phyloP scores from a whole-genome alignment of 2,329 filamentous ascomycete genomes.

The Rugonectria rugulosa region DNA sequence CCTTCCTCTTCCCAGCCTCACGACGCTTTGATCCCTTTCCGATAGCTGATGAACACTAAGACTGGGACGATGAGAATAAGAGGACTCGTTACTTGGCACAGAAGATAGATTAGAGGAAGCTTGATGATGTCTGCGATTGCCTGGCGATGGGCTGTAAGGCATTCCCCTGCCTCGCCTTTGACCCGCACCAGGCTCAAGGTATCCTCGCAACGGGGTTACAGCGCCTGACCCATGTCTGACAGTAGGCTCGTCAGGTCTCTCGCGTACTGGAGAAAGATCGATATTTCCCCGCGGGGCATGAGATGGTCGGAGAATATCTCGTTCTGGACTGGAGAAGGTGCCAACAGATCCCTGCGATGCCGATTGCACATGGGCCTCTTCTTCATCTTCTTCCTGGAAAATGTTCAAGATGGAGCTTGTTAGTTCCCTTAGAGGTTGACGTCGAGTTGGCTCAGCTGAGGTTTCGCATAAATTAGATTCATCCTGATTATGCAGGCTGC shows the following conservation, averaged over 20 bases:
- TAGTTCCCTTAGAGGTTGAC: constrained; percentile 33
- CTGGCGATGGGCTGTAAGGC: constrained; percentile 3
- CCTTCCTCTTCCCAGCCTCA: constrained; percentile 6
- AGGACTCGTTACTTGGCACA: constrained; percentile 11
- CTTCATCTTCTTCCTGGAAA: constrained; percentile 26
- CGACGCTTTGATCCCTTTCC: constrained; percentile 10
- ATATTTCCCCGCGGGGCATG: not conserved
- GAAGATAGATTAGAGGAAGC: constrained; percentile 39
- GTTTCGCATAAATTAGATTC: constrained; percentile 16
- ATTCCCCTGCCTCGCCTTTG: constrained; percentile 5
- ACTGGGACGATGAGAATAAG: not conserved
- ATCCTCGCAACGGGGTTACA: constrained; percentile 13
- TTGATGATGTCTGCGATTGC: constrained; percentile 15
- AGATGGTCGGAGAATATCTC: constrained; percentile 10
- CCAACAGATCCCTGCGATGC: constrained; percentile 1
- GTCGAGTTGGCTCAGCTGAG: constrained; percentile 17
- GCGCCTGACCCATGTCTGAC: constrained; percentile 9
- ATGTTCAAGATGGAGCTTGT: constrained; percentile 33
- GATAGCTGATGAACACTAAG: not conserved
- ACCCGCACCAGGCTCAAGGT: constrained; percentile 17
- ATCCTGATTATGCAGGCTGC: constrained; percentile 14
- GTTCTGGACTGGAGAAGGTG: constrained; percentile 13
- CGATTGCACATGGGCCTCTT: constrained; percentile 8
- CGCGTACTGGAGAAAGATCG: not conserved
- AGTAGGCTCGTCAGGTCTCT: not conserved